Percentiles rank a stretch among this genome's conserved stretches.
These are phyloP conservation scores for Penicillium capsulatum DNA, from an alignment of 2,329 filamentous ascomycete genomes.

Conservation along the genomic window DNA sequence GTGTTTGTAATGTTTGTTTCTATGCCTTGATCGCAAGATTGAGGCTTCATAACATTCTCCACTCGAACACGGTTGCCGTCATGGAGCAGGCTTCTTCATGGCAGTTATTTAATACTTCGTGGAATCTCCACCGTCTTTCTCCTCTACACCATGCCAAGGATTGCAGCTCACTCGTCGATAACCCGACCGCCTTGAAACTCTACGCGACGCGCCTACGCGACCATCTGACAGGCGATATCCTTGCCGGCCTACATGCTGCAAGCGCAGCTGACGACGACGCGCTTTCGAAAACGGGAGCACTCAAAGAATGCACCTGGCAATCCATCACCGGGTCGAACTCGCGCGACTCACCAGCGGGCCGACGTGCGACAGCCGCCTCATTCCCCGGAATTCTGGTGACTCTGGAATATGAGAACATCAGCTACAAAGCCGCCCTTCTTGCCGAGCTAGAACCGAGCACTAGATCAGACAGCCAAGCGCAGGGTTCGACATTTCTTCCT, in stretches of 20 bases:
- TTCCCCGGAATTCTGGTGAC: constrained; percentile 45
- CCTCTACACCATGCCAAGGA: constrained; percentile 50
- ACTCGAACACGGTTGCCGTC: background rate
- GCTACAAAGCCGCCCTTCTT: constrained; percentile 51
- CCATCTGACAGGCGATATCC: constrained; percentile 47
- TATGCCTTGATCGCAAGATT: no score
- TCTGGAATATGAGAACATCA: constrained; percentile 49
- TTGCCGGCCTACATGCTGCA: constrained; percentile 44
- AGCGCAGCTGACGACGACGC: constrained; percentile 34
- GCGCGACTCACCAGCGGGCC: constrained; percentile 26
- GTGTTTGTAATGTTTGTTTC: background rate
- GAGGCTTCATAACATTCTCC: background rate
- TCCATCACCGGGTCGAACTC: constrained; percentile 31
- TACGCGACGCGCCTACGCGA: constrained; percentile 49
- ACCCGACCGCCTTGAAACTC: constrained; percentile 36
- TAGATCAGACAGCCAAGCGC: constrained; percentile 11
- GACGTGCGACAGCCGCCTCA: constrained; percentile 16
- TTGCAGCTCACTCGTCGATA: constrained; percentile 32
- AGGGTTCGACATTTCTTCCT: constrained; percentile 47
- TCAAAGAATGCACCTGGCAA: constrained; percentile 48
- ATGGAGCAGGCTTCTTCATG: constrained; percentile 29
- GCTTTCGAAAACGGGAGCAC: constrained; percentile 44
- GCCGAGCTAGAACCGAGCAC: constrained; percentile 29
- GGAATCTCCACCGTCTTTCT: constrained; percentile 52
- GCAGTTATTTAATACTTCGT: constrained; percentile 52